These are phyloP conservation scores for Diaporthe destruens DNA, from an alignment of 2,329 filamentous ascomycete species.

Conservation along the genomic window DNA sequence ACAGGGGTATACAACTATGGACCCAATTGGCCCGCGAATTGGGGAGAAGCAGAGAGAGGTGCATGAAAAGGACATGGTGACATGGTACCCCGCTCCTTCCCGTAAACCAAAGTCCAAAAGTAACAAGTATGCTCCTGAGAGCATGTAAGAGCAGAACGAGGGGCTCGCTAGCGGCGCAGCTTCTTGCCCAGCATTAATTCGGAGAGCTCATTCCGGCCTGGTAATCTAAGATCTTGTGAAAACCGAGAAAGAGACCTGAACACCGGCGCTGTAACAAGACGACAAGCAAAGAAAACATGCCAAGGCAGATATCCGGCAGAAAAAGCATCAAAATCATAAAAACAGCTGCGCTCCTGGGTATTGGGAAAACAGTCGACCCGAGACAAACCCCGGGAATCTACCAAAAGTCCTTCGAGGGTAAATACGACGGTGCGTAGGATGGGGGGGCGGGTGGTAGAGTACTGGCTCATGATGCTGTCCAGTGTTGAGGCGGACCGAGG, in stretches of 20 bases:
- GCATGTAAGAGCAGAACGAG: conserved; percentile 21
- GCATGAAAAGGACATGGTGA: background rate
- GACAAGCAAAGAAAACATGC: background rate
- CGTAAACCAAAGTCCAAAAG: conserved; percentile 14
- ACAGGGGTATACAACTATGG: background rate
- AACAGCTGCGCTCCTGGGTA: conserved; percentile 32
- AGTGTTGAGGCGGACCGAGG: background rate
- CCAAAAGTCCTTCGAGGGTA: conserved; percentile 9
- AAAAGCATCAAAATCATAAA: conserved; percentile 14
- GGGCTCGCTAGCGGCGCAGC: conserved; percentile 12
- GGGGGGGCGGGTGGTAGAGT: background rate
- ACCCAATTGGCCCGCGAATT: background rate
- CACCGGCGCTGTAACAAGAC: conserved; percentile 39
- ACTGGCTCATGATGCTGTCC: conserved; percentile 8
- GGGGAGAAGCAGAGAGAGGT: background rate
- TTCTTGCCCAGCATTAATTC: conserved; percentile 21
- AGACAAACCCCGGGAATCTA: conserved; percentile 14
- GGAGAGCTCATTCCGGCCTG: conserved; percentile 6
- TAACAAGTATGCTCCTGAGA: conserved; percentile 22
- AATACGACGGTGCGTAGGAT: background rate
- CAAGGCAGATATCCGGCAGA: background rate
- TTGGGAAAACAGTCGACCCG: conserved; percentile 26
- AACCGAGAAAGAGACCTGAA: conserved; percentile 30
- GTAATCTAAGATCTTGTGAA: conserved; percentile 21
- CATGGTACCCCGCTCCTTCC: conserved; percentile 14